Percentiles rank a stretch among this genome's conserved stretches.
These are phyloP conservation scores for Oryza glaberrima DNA, from an alignment of 176 grass and related monocot genomes.

Conservation along the genomic window DNA sequence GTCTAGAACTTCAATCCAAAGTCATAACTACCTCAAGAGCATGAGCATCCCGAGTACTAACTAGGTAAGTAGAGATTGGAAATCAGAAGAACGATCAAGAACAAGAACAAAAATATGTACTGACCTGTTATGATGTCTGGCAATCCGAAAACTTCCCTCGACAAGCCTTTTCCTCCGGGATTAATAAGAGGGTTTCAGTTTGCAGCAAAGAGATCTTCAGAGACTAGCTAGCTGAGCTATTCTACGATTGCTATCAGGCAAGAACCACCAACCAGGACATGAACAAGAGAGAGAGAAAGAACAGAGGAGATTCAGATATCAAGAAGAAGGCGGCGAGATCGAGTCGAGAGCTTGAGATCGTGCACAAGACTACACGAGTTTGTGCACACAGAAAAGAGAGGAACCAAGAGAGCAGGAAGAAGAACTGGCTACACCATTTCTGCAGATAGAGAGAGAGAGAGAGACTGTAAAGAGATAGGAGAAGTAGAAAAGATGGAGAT, in stretches of 20 bases:
- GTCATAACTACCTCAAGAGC: not conserved
- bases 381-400: conserved; percentile 8
- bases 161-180: not conserved
- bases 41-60: not conserved
- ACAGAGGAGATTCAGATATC: conserved; percentile 11
- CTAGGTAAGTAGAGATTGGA: not conserved
- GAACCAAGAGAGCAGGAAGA: conserved; percentile 24
- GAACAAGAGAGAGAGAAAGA: conserved; percentile 4
- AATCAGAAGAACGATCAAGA: not conserved
- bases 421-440: conserved; percentile 33
- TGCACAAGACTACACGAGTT: conserved; percentile 15
- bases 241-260: not conserved
- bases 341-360: not conserved
- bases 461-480: no score
- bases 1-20: conserved; percentile 4
- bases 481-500: not conserved
- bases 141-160: not conserved
- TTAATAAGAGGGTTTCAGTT: not conserved
- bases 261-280: conserved; percentile 5
- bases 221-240: not conserved
- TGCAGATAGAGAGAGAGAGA: not conserved
- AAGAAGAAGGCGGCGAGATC: not conserved
- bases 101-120: not conserved
- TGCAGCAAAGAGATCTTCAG: conserved; percentile 26
- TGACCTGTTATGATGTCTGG: conserved; percentile 3